Conservation (phyloP, 306 rosid species). For the Dryas octopetala region DNA sequence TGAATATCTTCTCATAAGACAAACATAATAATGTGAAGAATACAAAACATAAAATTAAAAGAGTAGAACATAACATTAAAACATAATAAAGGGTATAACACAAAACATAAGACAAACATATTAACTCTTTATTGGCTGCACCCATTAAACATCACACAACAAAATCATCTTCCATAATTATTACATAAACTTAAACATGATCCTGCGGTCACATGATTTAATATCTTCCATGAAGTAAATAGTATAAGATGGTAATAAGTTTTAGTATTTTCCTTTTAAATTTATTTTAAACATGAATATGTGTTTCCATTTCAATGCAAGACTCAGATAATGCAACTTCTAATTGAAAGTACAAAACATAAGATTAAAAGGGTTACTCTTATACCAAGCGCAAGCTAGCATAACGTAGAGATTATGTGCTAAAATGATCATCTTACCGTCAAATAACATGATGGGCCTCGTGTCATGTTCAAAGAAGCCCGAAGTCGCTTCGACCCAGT, state of each 20-base stretch:
- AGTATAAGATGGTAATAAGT: no score
- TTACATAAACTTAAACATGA: no score
- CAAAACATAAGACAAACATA: neutral
- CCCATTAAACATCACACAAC: neutral
- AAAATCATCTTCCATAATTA: neutral
- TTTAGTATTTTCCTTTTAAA: no score
- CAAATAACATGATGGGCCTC: slow-evolving; percentile 92
- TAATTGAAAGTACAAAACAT: neutral
- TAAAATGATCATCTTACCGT: slow-evolving; percentile 46
- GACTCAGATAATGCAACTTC: no score
- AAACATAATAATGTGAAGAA: no score
- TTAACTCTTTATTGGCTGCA: no score
- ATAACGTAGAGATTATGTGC: neutral
- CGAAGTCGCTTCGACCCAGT: slow-evolving; percentile 79
- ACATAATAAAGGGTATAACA: neutral
- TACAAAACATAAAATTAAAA: no score
- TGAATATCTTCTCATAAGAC: no score
- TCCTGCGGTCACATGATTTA: no score
- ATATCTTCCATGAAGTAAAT: no score
- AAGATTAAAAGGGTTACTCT: neutral
- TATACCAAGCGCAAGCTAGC: neutral
- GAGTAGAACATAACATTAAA: neutral
- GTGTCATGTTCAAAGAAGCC: slow-evolving; percentile 65
- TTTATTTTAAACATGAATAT: no score
- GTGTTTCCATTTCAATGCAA: no score